phyloP scores from a whole-genome alignment of 441 rosid genomes.

The Rhodomyrtus psidioides region DNA sequence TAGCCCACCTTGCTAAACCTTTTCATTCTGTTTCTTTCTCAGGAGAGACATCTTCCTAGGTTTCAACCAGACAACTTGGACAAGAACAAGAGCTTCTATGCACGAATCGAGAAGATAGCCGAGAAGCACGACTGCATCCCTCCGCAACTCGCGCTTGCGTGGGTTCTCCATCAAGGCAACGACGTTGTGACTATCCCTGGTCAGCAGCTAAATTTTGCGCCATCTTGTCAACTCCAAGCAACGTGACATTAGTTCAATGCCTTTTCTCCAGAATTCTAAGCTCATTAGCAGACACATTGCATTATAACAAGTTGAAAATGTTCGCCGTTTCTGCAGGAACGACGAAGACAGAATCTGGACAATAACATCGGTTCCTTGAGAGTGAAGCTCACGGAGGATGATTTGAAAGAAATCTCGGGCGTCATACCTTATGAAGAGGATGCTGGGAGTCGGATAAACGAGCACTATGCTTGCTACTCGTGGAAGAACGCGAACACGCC shows the following conservation, averaged over 20 bases:
- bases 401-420: conserved; percentile 21
- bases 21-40: not conserved
- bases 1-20: not conserved
- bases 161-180: conserved; percentile 27
- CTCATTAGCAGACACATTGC: not conserved
- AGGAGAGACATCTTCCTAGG: conserved; percentile 17
- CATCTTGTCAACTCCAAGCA: not conserved
- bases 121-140: conserved; percentile 15
- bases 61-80: conserved; percentile 16
- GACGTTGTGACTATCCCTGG: conserved; percentile 26
- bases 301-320: not conserved
- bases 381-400: conserved; percentile 19
- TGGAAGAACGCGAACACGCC: conserved; percentile 25
- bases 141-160: conserved; percentile 22
- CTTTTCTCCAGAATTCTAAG: not conserved
- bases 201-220: not conserved
- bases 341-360: conserved; percentile 26
- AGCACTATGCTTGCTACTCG: not conserved
- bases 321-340: conserved; percentile 13
- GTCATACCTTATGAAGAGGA: conserved; percentile 26
- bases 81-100: conserved; percentile 22
- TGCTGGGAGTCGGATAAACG: not conserved
- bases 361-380: conserved; percentile 20
- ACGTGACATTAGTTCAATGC: not conserved
- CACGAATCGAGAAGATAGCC: conserved; percentile 8